Base-by-base conservation (phyloP, 2,329 filamentous ascomycete species). In the Beauveria sp. region DNA sequence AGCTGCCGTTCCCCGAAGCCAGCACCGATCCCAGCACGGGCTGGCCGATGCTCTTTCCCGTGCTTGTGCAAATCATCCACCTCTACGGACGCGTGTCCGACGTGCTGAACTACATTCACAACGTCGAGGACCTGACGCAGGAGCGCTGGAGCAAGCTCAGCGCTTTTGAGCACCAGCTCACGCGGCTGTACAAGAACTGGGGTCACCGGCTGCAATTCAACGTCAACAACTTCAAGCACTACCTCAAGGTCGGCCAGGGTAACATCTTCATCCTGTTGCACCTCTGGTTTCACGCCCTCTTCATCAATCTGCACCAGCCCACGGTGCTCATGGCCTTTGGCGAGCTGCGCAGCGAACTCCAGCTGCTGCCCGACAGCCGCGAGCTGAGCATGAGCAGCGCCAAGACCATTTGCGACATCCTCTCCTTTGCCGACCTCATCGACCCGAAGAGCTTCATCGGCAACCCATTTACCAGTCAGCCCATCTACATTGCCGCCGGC, bases 401-500 rank as follows among this genome's bases (percentile, higher is more conserved):
- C 14, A 96, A 96, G 76, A 96, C 91, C 0, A 95, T 96, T 63
- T 91, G 90, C 40, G 91, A 96, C 67, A 96, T 96, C 18, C 75
- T 96, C 9, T 88, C 89, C 1, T 96, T 96, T 72, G 90, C 91
- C 0, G 90, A 96, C 69, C 77, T 96, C 10, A 90, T 95, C 57
- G 90, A 96, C 71, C 86, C 89, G 0, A 92, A 90, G 71, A 93
- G 91, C 67, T 91, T 93, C 61, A 87, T 93, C 40, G 90, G 91
- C 1, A 96, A 95, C 63, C 91, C 91, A 0, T 96, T 96, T 66
- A 95, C 90, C 0, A 91, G 89, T 53, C 91, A 96, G 72, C 91
- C 91, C 0, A 96, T 96, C 69, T 96, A 96, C 67, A 93, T 96
- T 63, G 91, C 91, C 1, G 91, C 91, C 1, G 96, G 91, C 69